These are phyloP conservation scores for Globisporangium parvum DNA, from an alignment of 352 stramenopile species.

Conservation along the genomic window DNA sequence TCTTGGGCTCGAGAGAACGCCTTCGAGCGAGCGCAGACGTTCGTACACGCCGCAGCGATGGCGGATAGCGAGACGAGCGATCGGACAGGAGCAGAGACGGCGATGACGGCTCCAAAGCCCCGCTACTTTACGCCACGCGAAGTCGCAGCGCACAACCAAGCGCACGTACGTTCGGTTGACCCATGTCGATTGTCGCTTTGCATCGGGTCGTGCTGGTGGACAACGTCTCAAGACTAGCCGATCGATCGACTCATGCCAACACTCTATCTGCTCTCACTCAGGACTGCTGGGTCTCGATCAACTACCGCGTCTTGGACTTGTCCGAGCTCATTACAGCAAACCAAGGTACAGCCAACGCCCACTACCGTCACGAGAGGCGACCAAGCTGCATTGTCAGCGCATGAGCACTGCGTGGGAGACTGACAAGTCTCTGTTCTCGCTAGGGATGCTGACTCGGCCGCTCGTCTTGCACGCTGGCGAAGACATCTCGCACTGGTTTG, in stretches of 20 bases:
- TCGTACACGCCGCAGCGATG: no score
- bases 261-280: conserved; percentile 17
- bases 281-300: conserved; percentile 77
- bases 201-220: no score
- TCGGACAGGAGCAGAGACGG: neutral
- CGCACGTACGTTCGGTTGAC: conserved; percentile 31
- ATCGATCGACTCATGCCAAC: no score
- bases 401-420: neutral
- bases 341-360: conserved; percentile 21
- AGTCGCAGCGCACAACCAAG: conserved; percentile 77
- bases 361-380: neutral
- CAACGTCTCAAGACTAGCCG: neutral
- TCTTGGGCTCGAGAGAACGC: no score
- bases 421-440: neutral
- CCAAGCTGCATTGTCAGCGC: neutral
- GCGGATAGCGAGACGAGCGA: no score
- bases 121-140: conserved; percentile 78
- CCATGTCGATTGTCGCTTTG: no score
- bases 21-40: no score
- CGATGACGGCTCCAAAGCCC: neutral
- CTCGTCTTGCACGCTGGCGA: conserved; percentile 81
- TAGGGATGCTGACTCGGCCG: conserved; percentile 70
- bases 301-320: conserved; percentile 81
- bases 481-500: conserved; percentile 92
- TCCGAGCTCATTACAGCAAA: conserved; percentile 66